These are phyloP conservation scores for Aspergillus sp. DNA, from an alignment of 2,329 filamentous ascomycete genomes.

Conservation along the genomic window DNA sequence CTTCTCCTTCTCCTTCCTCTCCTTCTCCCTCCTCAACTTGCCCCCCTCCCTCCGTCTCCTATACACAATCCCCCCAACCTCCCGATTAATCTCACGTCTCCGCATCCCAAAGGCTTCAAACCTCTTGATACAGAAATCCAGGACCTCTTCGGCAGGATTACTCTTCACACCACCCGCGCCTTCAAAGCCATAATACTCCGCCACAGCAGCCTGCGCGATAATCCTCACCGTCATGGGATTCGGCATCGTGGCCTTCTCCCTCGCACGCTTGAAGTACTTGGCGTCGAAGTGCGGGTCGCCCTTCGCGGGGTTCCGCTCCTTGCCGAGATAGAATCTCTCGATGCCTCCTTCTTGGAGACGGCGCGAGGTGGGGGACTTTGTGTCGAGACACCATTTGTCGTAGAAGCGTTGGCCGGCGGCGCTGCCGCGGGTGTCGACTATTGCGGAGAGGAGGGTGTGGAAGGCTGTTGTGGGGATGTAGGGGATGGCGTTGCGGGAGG, in stretches of 20 bases:
- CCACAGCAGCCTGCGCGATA: constrained; percentile 36
- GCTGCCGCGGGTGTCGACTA: constrained; percentile 54
- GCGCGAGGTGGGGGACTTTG: constrained; percentile 19
- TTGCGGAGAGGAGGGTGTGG: constrained; percentile 56
- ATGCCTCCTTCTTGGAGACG: constrained; percentile 33
- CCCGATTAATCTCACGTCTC: constrained; percentile 35
- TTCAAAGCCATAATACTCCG: constrained; percentile 25
- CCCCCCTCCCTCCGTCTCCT: constrained; percentile 14
- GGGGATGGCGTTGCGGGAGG: constrained; percentile 23
- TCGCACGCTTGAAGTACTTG: constrained; percentile 25
- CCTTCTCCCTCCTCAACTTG: constrained; percentile 1
- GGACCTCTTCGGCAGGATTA: constrained; percentile 23
- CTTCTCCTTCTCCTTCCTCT: neutral
- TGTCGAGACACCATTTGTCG: constrained; percentile 49
- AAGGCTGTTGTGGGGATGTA: constrained; percentile 47
- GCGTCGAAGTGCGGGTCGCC: constrained; percentile 31
- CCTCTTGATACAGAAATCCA: constrained; percentile 38
- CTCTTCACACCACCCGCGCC: neutral
- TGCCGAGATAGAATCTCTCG: constrained; percentile 24
- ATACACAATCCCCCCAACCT: constrained; percentile 34
- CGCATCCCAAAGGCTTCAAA: constrained; percentile 33
- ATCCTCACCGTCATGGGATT: constrained; percentile 40
- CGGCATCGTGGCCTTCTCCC: constrained; percentile 34
- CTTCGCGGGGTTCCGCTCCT: constrained; percentile 23
- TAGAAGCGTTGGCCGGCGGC: constrained; percentile 51